Conservation (phyloP, 257 asterid species). For the Ligustrum vulgare region DNA sequence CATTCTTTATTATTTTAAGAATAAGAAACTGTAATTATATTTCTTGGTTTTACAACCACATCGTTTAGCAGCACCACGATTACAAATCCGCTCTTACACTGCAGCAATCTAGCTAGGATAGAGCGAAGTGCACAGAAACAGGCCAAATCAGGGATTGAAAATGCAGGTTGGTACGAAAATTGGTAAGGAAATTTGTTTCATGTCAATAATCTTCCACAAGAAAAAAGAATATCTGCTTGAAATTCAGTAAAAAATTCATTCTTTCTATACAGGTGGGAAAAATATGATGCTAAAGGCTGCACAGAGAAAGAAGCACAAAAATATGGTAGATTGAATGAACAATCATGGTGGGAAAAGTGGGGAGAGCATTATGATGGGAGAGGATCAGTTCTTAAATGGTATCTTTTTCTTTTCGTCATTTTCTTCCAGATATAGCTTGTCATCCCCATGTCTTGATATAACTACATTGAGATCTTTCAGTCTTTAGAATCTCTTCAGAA, state of each 20-base stretch:
- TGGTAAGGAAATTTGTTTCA: slow-evolving; percentile 60
- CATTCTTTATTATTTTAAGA: not conserved
- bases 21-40: not conserved
- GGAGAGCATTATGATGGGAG: slow-evolving; percentile 98
- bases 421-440: not conserved
- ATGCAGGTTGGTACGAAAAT: slow-evolving; percentile 97
- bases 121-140: slow-evolving; percentile 99
- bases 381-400: slow-evolving; percentile 98
- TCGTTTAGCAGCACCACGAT: not conserved
- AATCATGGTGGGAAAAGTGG: slow-evolving; percentile 99
- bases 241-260: not conserved
- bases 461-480: not conserved
- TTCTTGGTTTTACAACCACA: not conserved
- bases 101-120: slow-evolving; percentile 95
- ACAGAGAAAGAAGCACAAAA: slow-evolving; percentile 98
- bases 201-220: not conserved
- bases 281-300: slow-evolving; percentile 98
- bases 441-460: not conserved
- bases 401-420: slow-evolving; percentile 16
- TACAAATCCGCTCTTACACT: slow-evolving; percentile 27
- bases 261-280: slow-evolving; percentile 87
- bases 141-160: slow-evolving; percentile 92
- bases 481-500: not conserved
- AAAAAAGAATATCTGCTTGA: not conserved
- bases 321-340: slow-evolving; percentile 92